A percentile compares a stretch with the other conserved stretches of the same genome.
phyloP scores from a whole-genome alignment of 192 early-diverging fungal species.

The Entomortierella chlamydospora region DNA sequence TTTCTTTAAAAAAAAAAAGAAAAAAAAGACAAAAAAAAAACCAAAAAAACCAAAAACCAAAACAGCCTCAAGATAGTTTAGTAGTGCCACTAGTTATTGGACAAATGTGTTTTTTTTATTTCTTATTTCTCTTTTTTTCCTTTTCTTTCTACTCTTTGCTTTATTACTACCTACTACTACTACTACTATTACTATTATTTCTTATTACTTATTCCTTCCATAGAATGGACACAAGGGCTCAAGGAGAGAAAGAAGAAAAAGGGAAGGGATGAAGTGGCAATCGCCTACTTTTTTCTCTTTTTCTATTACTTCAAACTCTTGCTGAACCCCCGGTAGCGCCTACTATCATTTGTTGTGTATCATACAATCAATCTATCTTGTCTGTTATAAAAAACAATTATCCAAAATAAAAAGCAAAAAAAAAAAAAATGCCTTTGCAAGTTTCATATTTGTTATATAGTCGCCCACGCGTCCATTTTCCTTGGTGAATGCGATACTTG shows the following conservation, averaged over 20 bases:
- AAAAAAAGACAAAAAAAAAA: too few relatives aligned
- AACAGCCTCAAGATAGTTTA: too few relatives aligned
- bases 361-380: background rate
- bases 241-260: background rate
- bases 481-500: too few relatives aligned
- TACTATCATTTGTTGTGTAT: conserved; percentile 2
- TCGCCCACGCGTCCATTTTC: too few relatives aligned
- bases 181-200: background rate
- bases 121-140: background rate
- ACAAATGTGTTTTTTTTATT: background rate
- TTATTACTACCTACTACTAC: too few relatives aligned
- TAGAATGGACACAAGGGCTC: conserved; percentile 15
- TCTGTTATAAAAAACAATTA: background rate
- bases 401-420: background rate
- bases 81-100: background rate
- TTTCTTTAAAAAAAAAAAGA: background rate
- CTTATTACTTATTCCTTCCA: background rate
- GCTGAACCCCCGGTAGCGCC: background rate
- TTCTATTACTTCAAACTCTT: background rate
- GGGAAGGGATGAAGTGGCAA: too few relatives aligned
- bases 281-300: too few relatives aligned
- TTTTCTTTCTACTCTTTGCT: too few relatives aligned
- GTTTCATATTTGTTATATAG: too few relatives aligned
- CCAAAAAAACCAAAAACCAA: too few relatives aligned
- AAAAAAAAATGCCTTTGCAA: background rate